phyloP scores from a whole-genome alignment of 2,329 filamentous ascomycete genomes.

The Monascus ruber region DNA sequence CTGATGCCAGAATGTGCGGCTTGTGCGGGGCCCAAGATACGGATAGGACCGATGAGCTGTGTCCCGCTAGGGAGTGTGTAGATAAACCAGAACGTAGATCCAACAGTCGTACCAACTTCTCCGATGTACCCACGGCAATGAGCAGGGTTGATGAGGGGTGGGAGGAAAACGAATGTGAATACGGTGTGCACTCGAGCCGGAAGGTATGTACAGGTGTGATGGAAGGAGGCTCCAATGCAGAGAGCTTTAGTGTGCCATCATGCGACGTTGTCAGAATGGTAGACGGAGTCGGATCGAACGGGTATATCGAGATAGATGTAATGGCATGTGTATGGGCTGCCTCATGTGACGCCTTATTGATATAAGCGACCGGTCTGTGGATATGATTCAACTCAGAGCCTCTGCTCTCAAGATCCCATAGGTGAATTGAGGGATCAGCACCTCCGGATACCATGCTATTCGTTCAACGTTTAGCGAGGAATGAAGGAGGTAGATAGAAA shows the following conservation, averaged over 20 bases:
- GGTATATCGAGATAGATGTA: conserved; percentile 38
- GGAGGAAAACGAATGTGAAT: conserved; percentile 59
- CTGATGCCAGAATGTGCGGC: conserved; percentile 70
- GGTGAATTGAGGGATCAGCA: conserved; percentile 67
- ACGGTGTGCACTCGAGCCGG: conserved; percentile 34
- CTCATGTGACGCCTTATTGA: conserved; percentile 24
- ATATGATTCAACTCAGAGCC: conserved; percentile 39
- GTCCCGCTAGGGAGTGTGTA: conserved; percentile 59
- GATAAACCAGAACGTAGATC: conserved; percentile 73
- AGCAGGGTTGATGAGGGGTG: conserved; percentile 58
- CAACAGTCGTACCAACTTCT: conserved; percentile 71
- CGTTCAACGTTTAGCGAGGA: background rate
- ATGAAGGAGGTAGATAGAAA: conserved; percentile 13
- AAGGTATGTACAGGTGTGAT: conserved; percentile 38
- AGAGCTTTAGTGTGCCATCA: conserved; percentile 36
- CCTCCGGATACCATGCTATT: conserved; percentile 69
- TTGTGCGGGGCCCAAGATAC: conserved; percentile 72
- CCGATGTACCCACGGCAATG: conserved; percentile 79
- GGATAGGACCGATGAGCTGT: conserved; percentile 54
- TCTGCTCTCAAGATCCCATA: conserved; percentile 73
- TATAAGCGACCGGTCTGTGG: conserved; percentile 40
- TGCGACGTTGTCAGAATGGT: conserved; percentile 36
- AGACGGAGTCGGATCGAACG: conserved; percentile 36
- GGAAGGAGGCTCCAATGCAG: conserved; percentile 23
- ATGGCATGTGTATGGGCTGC: conserved; percentile 35